Conservation (phyloP, 2,329 filamentous ascomycete species). For the Fusarium equiseti region DNA sequence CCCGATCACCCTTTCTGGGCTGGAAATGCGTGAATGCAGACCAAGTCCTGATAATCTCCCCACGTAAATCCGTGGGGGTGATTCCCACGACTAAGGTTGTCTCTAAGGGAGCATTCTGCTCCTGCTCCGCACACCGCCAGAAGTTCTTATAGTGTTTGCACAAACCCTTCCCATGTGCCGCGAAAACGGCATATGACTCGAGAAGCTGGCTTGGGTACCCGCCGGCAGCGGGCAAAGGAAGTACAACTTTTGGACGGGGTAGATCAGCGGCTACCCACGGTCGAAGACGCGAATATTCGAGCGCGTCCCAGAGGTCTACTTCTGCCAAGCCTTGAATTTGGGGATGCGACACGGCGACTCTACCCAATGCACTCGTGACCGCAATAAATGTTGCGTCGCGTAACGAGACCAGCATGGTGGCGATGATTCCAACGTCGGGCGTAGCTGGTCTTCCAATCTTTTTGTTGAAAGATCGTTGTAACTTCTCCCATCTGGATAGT, state of each 20-base stretch:
- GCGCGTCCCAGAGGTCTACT: background rate
- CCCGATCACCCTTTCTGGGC: background rate
- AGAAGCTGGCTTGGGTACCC: background rate
- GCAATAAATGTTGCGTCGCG: background rate
- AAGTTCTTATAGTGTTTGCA: conserved; percentile 11
- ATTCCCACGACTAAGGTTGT: conserved; percentile 1
- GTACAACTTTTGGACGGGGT: background rate
- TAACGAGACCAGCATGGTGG: background rate
- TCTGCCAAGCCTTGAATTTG: background rate
- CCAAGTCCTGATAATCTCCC: background rate
- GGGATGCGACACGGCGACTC: background rate
- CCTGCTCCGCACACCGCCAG: conserved; percentile 1
- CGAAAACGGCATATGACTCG: conserved; percentile 13
- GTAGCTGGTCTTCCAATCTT: conserved; percentile 18
- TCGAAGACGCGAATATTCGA: background rate
- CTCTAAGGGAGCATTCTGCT: background rate
- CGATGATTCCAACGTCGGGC: background rate
- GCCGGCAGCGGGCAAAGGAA: background rate
- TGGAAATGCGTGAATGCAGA: background rate
- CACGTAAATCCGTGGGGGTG: conserved; percentile 8
- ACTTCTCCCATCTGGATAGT: background rate
- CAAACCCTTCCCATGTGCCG: conserved; percentile 2
- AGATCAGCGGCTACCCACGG: background rate
- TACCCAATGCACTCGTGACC: background rate
- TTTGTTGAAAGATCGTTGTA: conserved; percentile 12